Conservation (phyloP, 805 yeast genomes). For the Candida vartiovaarae region DNA sequence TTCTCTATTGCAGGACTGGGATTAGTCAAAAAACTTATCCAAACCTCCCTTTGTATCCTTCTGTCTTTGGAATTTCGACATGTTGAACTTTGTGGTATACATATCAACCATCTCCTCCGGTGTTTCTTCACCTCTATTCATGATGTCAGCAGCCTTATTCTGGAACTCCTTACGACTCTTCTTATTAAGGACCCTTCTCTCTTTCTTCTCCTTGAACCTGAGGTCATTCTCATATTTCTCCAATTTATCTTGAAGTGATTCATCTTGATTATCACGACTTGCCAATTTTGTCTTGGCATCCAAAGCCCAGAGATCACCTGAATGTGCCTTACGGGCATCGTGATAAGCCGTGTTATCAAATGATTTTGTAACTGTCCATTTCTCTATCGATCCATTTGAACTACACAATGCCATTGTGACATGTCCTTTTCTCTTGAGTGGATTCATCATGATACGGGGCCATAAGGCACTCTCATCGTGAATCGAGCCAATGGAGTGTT, state of each 20-base stretch:
- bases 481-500: conserved; percentile 15
- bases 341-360: conserved; percentile 68
- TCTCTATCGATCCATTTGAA: conserved; percentile 71
- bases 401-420: conserved; percentile 76
- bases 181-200: conserved; percentile 12
- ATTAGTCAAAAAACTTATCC: neutral
- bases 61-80: conserved; percentile 21
- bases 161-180: conserved; percentile 11
- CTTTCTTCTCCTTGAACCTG: conserved; percentile 14
- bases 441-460: conserved; percentile 70
- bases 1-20: too few species aligned
- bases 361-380: conserved; percentile 82
- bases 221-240: conserved; percentile 28
- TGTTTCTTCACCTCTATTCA: conserved; percentile 8
- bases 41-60: conserved; percentile 18
- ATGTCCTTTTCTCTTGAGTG: conserved; percentile 75
- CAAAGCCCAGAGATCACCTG: conserved; percentile 84
- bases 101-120: conserved; percentile 21
- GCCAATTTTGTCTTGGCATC: conserved; percentile 48
- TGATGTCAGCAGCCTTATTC: conserved; percentile 9
- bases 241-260: conserved; percentile 25
- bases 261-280: conserved; percentile 28
- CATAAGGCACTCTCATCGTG: conserved; percentile 31
- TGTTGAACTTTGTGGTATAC: conserved; percentile 20
- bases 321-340: conserved; percentile 81